Evolutionary conservation across 2,329 filamentous ascomycete species (phyloP), one percentile per base, ranked within the genome.

Genomic region (Coniochaeta sp.): DNA sequence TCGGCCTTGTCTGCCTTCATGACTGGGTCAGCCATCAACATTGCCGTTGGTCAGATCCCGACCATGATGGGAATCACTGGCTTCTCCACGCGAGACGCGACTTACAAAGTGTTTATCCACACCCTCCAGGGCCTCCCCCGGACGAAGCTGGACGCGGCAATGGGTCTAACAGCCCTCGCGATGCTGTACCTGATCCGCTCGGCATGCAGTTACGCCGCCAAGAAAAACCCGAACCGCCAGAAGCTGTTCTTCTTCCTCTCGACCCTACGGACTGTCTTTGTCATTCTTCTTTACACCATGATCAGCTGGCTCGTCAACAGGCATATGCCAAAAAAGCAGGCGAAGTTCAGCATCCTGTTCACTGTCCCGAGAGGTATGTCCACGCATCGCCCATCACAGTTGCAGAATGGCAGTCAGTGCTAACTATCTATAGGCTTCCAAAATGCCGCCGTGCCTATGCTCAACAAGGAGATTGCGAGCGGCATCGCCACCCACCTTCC

Each of bases 1-100:
- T 85, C 90, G 1, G 89, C 91, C 0, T 89, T 97, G 51, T 91
- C 89, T 0, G 91, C 94, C 3, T 97, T 96, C 74, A 96, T 97
- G 88, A 97, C 94, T 0, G 92, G 92, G 2, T 96, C 92, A 5
- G 91, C 92, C 51, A 79, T 99, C 67, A 95, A 82, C 61, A 97
- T 99, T 63, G 84, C 82, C 14, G 79, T 83, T 22, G 91, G 94
- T 30, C 94, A 99, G 67, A 77, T 96, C 5, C 86, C 89, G 1
- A 78, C 79, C 2, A 72, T 97, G 67, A 80, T 99, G 72, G 94
- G 94, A 6, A 85, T 96, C 63, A 77, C 76, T 1, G 79, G 80
- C 20, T 83, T 94, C 51, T 82, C 85, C 56, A 95, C 83, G 13
- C 79, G 90, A 59, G 91, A 81, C 14, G 70, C 89, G 0, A 90